Conservation (phyloP, 2,329 filamentous ascomycete genomes). For the Paramyrothecium roridum region DNA sequence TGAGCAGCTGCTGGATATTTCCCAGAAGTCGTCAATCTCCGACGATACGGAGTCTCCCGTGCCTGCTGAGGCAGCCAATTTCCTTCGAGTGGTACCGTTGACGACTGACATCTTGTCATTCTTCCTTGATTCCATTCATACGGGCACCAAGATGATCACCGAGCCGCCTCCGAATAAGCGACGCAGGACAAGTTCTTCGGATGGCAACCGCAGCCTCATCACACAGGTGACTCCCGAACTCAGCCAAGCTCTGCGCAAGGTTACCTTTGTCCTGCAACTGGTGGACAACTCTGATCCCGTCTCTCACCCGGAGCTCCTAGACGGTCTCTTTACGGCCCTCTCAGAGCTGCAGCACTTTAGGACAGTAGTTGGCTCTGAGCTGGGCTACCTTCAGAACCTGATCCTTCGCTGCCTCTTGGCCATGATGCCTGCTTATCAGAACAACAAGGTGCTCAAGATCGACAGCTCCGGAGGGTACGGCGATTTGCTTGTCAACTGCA, state of each 20-base stretch:
- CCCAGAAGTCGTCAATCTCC: constrained; percentile 38
- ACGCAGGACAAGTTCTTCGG: constrained; percentile 72
- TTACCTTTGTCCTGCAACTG: constrained; percentile 85
- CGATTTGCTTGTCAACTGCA: constrained; percentile 89
- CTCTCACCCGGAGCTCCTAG: constrained; percentile 72
- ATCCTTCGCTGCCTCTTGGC: constrained; percentile 77
- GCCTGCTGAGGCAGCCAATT: constrained; percentile 63
- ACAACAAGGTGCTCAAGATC: constrained; percentile 58
- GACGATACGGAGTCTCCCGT: constrained; percentile 33
- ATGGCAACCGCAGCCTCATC: constrained; percentile 57
- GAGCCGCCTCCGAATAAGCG: constrained; percentile 74
- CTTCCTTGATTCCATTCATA: constrained; percentile 73
- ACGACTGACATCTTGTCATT: constrained; percentile 68
- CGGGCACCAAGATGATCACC: constrained; percentile 68
- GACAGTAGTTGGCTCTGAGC: constrained; percentile 75
- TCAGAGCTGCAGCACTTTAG: constrained; percentile 84
- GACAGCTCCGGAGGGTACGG: constrained; percentile 79
- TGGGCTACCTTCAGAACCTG: constrained; percentile 86
- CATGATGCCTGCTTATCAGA: constrained; percentile 77
- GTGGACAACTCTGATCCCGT: constrained; percentile 77
- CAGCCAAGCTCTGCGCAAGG: constrained; percentile 65
- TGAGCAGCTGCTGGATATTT: constrained; percentile 59
- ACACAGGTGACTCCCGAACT: constrained; percentile 64
- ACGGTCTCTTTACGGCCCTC: constrained; percentile 78
- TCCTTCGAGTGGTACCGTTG: constrained; percentile 70